phyloP scores from a whole-genome alignment of 2,329 filamentous ascomycete species.

The Fusarium nematophilum region DNA sequence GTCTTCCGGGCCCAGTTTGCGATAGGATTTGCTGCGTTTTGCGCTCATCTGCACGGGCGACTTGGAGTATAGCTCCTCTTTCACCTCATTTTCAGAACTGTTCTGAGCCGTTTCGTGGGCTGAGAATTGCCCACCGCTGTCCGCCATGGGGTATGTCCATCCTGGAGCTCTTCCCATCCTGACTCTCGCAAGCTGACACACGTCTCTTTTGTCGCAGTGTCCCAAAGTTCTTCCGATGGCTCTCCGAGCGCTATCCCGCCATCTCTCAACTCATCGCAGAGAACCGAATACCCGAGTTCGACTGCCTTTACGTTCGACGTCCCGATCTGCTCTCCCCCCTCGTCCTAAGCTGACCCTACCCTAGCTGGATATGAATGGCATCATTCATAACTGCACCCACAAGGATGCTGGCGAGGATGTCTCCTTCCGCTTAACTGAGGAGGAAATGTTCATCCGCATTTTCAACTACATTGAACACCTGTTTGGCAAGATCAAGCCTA shows the following conservation, averaged over 20 bases:
- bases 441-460: slow-evolving; percentile 99
- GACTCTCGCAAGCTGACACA: slow-evolving; percentile 25
- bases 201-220: slow-evolving; percentile 57
- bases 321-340: slow-evolving; percentile 24
- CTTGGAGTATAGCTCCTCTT: slow-evolving; percentile 18
- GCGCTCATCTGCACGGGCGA: slow-evolving; percentile 24
- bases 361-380: slow-evolving; percentile 96
- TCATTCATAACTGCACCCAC: slow-evolving; percentile 99
- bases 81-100: slow-evolving; percentile 6
- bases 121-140: slow-evolving; percentile 33
- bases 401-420: slow-evolving; percentile 89
- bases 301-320: slow-evolving; percentile 83
- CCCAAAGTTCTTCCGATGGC: slow-evolving; percentile 97
- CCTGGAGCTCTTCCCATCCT: neutral
- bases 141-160: slow-evolving; percentile 47
- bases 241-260: slow-evolving; percentile 97
- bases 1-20: slow-evolving; percentile 30
- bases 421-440: slow-evolving; percentile 92
- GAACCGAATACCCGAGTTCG: slow-evolving; percentile 98
- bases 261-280: slow-evolving; percentile 99
- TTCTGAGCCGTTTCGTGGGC: slow-evolving; percentile 32
- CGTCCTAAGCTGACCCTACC: slow-evolving; percentile 36
- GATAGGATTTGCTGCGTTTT: slow-evolving; percentile 37
- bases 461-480: slow-evolving; percentile 99
- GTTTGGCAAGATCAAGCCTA: slow-evolving; percentile 98